Evolutionary conservation across 2,329 filamentous ascomycete genomes (phyloP).

Genomic region (Talaromyces marneffei): DNA sequence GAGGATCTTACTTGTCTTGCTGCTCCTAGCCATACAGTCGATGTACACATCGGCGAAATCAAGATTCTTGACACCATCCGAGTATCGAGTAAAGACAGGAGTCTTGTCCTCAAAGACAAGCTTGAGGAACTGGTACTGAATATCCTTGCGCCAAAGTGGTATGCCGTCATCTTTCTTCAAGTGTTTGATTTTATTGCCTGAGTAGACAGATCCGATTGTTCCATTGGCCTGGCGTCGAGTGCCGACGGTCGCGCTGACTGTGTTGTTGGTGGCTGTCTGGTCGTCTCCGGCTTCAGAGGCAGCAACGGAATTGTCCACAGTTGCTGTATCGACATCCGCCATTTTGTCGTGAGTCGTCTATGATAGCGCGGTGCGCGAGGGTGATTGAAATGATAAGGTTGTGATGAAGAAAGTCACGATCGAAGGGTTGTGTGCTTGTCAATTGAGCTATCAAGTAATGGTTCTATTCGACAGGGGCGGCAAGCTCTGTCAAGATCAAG

Average conservation of each 20-base stretch:
- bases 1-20: slow-evolving; percentile 97
- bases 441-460: background rate
- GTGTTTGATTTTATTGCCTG: slow-evolving; percentile 61
- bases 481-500: background rate
- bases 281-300: slow-evolving; percentile 34
- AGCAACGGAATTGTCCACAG: slow-evolving; percentile 33
- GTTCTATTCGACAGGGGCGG: slow-evolving; percentile 1
- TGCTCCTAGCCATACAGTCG: slow-evolving; percentile 96
- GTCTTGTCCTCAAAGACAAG: slow-evolving; percentile 58
- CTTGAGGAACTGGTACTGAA: slow-evolving; percentile 60
- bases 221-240: slow-evolving; percentile 59
- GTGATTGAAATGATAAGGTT: background rate
- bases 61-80: slow-evolving; percentile 67
- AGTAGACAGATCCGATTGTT: slow-evolving; percentile 61
- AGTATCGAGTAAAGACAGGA: slow-evolving; percentile 82
- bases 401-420: background rate
- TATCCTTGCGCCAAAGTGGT: slow-evolving; percentile 62
- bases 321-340: slow-evolving; percentile 30
- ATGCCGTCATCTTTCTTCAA: slow-evolving; percentile 64
- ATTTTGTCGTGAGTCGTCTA: slow-evolving; percentile 17
- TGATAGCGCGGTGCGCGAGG: background rate
- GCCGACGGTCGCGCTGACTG: slow-evolving; percentile 38
- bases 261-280: slow-evolving; percentile 26
- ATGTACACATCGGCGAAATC: slow-evolving; percentile 95
- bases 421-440: background rate